Evolutionary conservation across 345 rosid species (phyloP).

Genomic region (Lepidium aucheri): DNA sequence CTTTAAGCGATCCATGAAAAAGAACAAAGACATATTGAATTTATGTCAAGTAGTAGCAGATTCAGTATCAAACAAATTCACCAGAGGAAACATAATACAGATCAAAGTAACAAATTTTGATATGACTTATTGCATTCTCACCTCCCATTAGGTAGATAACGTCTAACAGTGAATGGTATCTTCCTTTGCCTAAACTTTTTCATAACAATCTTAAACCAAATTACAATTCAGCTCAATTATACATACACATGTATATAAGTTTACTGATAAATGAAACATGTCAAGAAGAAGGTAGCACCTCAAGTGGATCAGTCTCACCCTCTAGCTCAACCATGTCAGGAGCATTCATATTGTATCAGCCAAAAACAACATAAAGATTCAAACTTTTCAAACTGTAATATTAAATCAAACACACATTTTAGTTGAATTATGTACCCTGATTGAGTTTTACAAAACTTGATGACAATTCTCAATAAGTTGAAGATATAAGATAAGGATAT

Average conservation of each 20-base stretch:
- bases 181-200: constrained; percentile 81
- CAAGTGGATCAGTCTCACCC: constrained; percentile 85
- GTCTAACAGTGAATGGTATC: constrained; percentile 80
- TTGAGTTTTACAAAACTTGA: neutral
- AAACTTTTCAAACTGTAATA: neutral
- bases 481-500: neutral
- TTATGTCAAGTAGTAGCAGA: too few relatives aligned
- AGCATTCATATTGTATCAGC: constrained; percentile 70
- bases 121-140: constrained; percentile 21
- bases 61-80: too few relatives aligned
- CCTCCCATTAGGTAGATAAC: constrained; percentile 84
- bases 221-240: neutral
- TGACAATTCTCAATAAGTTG: neutral
- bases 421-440: neutral
- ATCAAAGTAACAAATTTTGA: neutral
- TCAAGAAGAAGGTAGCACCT: constrained; percentile 32
- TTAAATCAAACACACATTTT: neutral
- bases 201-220: constrained; percentile 63
- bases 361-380: neutral
- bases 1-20: too few relatives aligned
- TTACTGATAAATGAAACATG: neutral
- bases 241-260: neutral
- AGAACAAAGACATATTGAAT: too few relatives aligned
- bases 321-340: constrained; percentile 92
- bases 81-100: too few relatives aligned